Evolutionary conservation across 345 rosid species (phyloP), one percentile per base, ranked within the genome.

Genomic region (Eucalyptus marginata): DNA sequence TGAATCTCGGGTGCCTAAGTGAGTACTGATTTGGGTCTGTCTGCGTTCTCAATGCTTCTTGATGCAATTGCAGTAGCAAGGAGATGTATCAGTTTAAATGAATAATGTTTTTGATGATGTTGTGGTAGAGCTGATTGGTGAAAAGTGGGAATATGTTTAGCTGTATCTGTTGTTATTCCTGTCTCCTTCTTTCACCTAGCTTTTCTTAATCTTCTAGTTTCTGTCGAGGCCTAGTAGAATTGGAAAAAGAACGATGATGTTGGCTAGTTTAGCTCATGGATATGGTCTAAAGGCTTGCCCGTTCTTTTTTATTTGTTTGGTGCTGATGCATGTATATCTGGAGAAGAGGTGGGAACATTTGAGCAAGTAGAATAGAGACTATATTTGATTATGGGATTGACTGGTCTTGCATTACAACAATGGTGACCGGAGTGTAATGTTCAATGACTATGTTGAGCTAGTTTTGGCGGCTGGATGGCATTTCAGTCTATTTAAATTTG

Each of bases 1-100:
- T 52, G 86, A 84, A 51, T 90, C 79, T 64, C 91, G 88, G 49
- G 88, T 52, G 86, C 88, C 91, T n/a, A 88, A 76, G 89, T 86
- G 62, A 20, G 86, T 46, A 84, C 68, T 86, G 84, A 76, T 76
- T 76, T 22, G 47, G 47, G 84, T 20, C 84, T 76, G 84, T 40
- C 84, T 40, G 84, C 89, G 47, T 40, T 76, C 29, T 40, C 62
- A 10, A 43, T 89, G 29, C 66, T 86, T 24, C 80, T 86, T 44
- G 36, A 54, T 7, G 86, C 40, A 58, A 86, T 86, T 8, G 90
- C 29, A 13, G 87, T 86, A 85, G 86, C 89, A 47, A 62, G 16
- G 89, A 31, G 76, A 51, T 25, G 40, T 51, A 86, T 44, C 46
- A 6, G 44, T 31, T 20, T 22, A 51, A 50, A 31, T 17, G 46